Conservation (phyloP, 768 basidiomycete genomes). For the Hortiboletus flavorubellus region DNA sequence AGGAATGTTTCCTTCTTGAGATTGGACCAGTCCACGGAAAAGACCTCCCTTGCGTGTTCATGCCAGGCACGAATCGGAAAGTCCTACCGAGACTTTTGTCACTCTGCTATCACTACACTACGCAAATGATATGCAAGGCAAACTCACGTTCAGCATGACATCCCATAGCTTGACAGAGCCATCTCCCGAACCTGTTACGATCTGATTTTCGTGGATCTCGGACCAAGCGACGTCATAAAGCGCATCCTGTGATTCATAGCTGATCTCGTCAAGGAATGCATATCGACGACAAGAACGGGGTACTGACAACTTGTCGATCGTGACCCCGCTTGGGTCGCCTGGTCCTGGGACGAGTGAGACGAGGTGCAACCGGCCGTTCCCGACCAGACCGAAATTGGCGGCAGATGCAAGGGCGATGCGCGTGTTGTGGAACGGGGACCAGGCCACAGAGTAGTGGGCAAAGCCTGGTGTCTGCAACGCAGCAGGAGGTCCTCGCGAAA, state of each 20-base stretch:
- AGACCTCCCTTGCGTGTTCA: conserved; percentile 91
- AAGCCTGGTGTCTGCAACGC: conserved; percentile 74
- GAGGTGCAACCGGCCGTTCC: conserved; percentile 86
- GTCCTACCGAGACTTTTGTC: conserved; percentile 52
- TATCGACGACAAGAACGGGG: not conserved
- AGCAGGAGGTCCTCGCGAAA: conserved; percentile 40
- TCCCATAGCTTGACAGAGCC: conserved; percentile 92
- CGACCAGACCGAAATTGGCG: conserved; percentile 93
- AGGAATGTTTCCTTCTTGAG: conserved; percentile 83
- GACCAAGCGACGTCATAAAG: conserved; percentile 94
- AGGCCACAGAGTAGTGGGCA: conserved; percentile 76
- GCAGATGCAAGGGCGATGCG: conserved; percentile 78
- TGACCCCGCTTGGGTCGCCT: conserved; percentile 41
- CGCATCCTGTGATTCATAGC: conserved; percentile 88
- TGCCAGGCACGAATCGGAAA: conserved; percentile 90
- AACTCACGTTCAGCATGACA: conserved; percentile 71
- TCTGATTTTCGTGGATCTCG: conserved; percentile 90
- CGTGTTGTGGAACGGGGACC: conserved; percentile 81
- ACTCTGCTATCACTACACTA: conserved; percentile 24
- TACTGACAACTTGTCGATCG: conserved; percentile 68
- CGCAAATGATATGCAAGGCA: not conserved
- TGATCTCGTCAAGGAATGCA: conserved; percentile 29
- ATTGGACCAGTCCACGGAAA: conserved; percentile 95
- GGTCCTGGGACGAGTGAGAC: conserved; percentile 51
- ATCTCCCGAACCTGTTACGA: conserved; percentile 86